Conservation (phyloP, 225 moss, liverwort and hornwort species). For the Physcomitrellopsis africana region DNA sequence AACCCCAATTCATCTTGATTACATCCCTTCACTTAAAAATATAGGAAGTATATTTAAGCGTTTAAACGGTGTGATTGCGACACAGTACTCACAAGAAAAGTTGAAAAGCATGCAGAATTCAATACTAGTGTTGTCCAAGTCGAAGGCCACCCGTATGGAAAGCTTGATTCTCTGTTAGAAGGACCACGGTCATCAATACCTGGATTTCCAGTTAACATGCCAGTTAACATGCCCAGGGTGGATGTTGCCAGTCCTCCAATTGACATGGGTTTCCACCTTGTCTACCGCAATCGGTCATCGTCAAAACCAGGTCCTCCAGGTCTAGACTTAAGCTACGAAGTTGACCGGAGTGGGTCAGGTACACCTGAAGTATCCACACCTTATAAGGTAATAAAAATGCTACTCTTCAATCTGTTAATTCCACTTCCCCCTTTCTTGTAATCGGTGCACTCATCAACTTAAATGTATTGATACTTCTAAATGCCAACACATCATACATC, state of each 20-base stretch:
- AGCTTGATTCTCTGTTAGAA: constrained; percentile 23
- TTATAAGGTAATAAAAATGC: constrained; percentile 25
- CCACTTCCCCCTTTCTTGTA: too few species aligned
- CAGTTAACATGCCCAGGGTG: constrained; percentile 18
- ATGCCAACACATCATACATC: too few species aligned
- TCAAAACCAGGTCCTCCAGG: constrained; percentile 29
- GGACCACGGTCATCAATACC: constrained; percentile 24
- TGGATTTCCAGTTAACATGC: constrained; percentile 19
- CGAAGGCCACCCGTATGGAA: constrained; percentile 7
- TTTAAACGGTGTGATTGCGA: background rate
- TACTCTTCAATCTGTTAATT: too few species aligned
- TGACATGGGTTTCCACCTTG: constrained; percentile 36
- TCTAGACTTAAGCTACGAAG: constrained; percentile 29
- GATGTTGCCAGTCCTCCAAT: constrained; percentile 32
- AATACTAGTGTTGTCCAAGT: background rate
- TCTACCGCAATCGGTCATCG: constrained; percentile 34
- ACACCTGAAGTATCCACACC: constrained; percentile 34
- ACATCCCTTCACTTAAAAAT: background rate
- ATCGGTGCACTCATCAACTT: too few species aligned
- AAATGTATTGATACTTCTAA: too few species aligned
- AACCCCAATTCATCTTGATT: background rate
- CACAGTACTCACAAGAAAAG: constrained; percentile 10
- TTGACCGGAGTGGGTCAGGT: constrained; percentile 31
- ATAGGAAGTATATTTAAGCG: background rate
- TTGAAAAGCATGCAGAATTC: constrained; percentile 18